Evolutionary conservation across 2,329 filamentous ascomycete species (phyloP).

Genomic region (Elsinoe ampelina): DNA sequence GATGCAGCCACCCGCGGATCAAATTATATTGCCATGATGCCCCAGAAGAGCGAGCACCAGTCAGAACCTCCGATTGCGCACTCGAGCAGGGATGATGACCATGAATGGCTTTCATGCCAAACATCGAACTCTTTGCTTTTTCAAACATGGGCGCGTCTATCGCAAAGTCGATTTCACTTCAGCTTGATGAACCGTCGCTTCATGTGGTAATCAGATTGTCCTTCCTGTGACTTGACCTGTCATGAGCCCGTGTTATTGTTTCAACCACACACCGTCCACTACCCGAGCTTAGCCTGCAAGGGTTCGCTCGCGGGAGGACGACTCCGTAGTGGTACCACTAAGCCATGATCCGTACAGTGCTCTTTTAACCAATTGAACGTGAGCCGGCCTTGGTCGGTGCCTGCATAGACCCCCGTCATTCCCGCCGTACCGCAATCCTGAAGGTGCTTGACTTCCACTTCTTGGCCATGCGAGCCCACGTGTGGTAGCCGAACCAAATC

Average conservation of each 20-base stretch:
- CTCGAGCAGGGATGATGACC: background rate
- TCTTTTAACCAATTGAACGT: conserved; percentile 3
- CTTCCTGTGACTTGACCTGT: background rate
- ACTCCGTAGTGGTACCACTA: conserved; percentile 5
- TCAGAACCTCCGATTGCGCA: background rate
- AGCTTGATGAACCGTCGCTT: no score
- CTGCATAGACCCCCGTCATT: conserved; percentile 4
- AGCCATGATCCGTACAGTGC: conserved; percentile 3
- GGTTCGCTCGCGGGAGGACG: background rate
- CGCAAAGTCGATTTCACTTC: background rate
- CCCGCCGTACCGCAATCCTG: background rate
- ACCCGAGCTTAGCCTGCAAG: background rate
- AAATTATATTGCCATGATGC: background rate
- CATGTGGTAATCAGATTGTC: background rate
- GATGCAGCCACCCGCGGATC: conserved; percentile 5
- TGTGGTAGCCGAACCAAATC: conserved; percentile 3
- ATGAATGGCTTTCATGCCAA: conserved; percentile 3
- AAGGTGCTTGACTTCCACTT: background rate
- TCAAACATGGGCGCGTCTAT: background rate
- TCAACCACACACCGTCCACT: conserved; percentile 1
- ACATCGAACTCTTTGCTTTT: background rate
- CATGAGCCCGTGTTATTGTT: conserved; percentile 1
- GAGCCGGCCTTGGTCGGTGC: background rate
- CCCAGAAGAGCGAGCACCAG: background rate
- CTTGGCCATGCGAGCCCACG: background rate